Evolutionary conservation across 2,329 filamentous ascomycete genomes (phyloP), one percentile per base, ranked within the genome.

Genomic region (Periconia digitata): DNA sequence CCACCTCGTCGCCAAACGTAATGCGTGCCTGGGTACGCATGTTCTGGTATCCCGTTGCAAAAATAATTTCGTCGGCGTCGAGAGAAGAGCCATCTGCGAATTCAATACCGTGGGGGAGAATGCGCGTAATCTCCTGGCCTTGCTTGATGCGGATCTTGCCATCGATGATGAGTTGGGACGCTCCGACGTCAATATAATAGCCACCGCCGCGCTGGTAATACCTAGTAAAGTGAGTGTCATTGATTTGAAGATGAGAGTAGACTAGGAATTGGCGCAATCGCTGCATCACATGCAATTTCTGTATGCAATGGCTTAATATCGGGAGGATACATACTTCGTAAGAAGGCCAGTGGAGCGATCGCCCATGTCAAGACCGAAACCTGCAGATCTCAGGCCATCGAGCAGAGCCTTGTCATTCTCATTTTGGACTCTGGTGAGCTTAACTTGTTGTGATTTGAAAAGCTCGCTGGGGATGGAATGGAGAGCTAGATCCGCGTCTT

Each of bases 151-250:
- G 73, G 50, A 79, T 76, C 63, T 77, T 63, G 13, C 75, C 73
- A 6, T 73, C 63, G 8, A 72, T 60, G 35, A 79, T 76, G 42
- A 74, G 65, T 22, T 64, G 63, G 1, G 67, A 74, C 3, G 67
- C 69, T 1, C 76, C 76, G 20, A 76, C 72, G 47, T 79, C 76
- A 41, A 79, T 71, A 51, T 78, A 78, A 54, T 79, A 75, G 0
- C 76, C 75, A 3, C 76, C 76, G 23, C 71, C 65, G 2, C 74
- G 69, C 40, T 75, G 70, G 47, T 65, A 71, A 23, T 78, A 64
- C n/a, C n/a, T n/a, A n/a, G n/a, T n/a, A n/a, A n/a, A n/a, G n/a
- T n/a, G n/a, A n/a, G n/a, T n/a, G n/a, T n/a, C n/a, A n/a, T n/a
- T n/a, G n/a, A n/a, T n/a, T n/a, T n/a, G n/a, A n/a, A n/a, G n/a